Percentiles rank a stretch among this genome's conserved stretches.
Conservation (phyloP, 2,329 filamentous ascomycete genomes). For the Pseudogymnoascus sp. region DNA sequence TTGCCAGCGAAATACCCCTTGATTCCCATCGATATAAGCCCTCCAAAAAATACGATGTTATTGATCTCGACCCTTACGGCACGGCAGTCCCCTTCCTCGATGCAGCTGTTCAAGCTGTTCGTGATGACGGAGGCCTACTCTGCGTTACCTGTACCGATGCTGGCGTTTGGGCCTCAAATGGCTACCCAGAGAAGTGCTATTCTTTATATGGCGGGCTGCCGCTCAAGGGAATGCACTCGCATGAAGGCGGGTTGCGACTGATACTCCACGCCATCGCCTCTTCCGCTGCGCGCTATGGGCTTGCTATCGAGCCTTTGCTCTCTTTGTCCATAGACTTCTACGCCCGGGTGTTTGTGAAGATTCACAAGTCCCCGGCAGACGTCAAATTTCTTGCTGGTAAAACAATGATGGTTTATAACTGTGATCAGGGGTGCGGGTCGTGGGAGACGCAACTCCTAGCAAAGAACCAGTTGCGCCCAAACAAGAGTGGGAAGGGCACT, state of each 20-base stretch:
- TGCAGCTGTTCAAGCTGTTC: slow-evolving; percentile 75
- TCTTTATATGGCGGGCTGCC: slow-evolving; percentile 89
- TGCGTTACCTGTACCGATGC: slow-evolving; percentile 97
- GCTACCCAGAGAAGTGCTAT: slow-evolving; percentile 90
- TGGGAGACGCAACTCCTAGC: slow-evolving; percentile 78
- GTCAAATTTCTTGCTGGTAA: slow-evolving; percentile 89
- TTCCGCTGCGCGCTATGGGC: slow-evolving; percentile 74
- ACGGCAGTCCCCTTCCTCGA: slow-evolving; percentile 90
- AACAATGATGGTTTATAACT: slow-evolving; percentile 88
- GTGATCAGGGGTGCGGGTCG: slow-evolving; percentile 82
- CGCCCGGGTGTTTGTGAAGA: slow-evolving; percentile 75
- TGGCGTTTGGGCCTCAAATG: slow-evolving; percentile 86
- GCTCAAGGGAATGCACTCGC: slow-evolving; percentile 73
- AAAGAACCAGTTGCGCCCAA: slow-evolving; percentile 54
- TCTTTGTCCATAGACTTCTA: slow-evolving; percentile 97
- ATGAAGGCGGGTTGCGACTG: slow-evolving; percentile 81
- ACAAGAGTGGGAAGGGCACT: slow-evolving; percentile 60
- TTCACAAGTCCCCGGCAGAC: slow-evolving; percentile 69
- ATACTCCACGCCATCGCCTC: slow-evolving; percentile 76
- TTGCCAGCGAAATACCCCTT: slow-evolving; percentile 40
- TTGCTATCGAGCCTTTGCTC: slow-evolving; percentile 81
- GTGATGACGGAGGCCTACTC: slow-evolving; percentile 76
- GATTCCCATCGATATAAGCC: slow-evolving; percentile 32
- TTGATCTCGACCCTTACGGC: slow-evolving; percentile 94
- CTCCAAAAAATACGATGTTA: slow-evolving; percentile 73